Base-by-base conservation (phyloP, 352 stramenopile species). In the Phytophthora ramorum region DNA sequence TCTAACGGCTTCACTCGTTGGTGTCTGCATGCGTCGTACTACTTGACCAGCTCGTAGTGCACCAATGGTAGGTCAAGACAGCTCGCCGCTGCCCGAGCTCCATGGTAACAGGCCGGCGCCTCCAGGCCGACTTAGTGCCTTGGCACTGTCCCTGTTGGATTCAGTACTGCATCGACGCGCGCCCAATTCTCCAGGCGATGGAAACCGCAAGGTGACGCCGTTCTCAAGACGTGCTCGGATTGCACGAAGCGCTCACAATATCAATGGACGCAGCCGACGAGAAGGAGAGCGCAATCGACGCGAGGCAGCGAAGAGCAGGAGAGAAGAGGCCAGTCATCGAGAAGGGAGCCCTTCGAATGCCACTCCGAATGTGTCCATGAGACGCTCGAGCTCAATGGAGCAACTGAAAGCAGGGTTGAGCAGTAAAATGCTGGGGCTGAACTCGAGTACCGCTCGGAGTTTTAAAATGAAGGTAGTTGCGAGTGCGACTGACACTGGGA, bases 51-150 rank as follows among this genome's bases (percentile, higher is more conserved):
- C 38, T 44, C 7, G 22, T 34, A 43, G 45, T 41, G 24, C 14
- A 45, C 65, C 20, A 9, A 75, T 71, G 66, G 44, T 59, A 19
- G 46, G 26, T 19, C 66, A 61, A 28, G 61, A 63, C 17, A 69
- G 63, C 20, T 9, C 46, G 17, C 14, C 10, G 13, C 17, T 17
- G 16, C 14, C 45, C 1, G 63, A 48, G 16, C 48, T 58, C 32
- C 57, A 63, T 51, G 65, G 34, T n/a, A 66, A 58, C 22, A 19
- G 20, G 7, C 52, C 58, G 40, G 10, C 26, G 20, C 12, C 46
- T 32, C 43, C 49, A 45, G 55, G 62, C 37, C 45, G 41, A 7
- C 30, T 75, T 16, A 20, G 56, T n/a, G n/a, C 32, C 16, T 22
- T 67, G n/a, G 61, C 61, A 6, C 20, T 62, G 6, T 63, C 66